Evolutionary conservation across 2,329 filamentous ascomycete species (phyloP), one percentile per base, ranked within the genome.

Genomic region (Colletotrichum sp.): DNA sequence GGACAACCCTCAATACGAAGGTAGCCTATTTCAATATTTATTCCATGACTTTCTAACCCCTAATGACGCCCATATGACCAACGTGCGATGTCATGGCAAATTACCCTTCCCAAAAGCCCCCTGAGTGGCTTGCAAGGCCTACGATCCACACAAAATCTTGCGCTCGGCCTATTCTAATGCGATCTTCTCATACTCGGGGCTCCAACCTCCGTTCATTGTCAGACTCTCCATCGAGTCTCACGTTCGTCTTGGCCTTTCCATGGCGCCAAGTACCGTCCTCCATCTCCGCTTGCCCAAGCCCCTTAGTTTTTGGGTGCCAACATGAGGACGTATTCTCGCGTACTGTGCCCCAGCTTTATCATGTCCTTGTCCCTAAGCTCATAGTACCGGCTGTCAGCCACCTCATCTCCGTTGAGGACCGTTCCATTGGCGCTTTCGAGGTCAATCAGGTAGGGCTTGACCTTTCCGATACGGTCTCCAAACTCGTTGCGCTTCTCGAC

Each of bases 241-340:
- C 44, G 44, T 59, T 59, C 25, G 25, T 59, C 25, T 27, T 30
- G 55, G 55, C 22, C 55, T 30, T 59, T 27, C 55, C 55, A 29
- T 29, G 27, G 55, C 22, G 44, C n/a, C 44, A 25, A 52, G 12
- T 59, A 29, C 25, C 30, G 59, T 34, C 5, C 29, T 36, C n/a
- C 16, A 63, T 63, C 59, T 52, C n/a, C 13, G 59, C 30, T n/a
- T 22, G 32, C 30, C 19, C 15, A 61, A 59, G 8, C 13, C 13
- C 19, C n/a, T 32, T 44, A 90, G 62, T 86, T 84, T 66, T 85
- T 85, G 5, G 90, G 89, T 44, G 91, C 89, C 75, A 98, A 89
- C 95, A 99, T 97, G 76, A 99, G 85, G n/a, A 99, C 95, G 84
- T 99, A 99, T 85, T 99, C 97, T 80, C 96, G 92, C 75, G 95